Conservation (phyloP, 1,284 basidiomycete genomes). For the Boletellus dicymbophilus region DNA sequence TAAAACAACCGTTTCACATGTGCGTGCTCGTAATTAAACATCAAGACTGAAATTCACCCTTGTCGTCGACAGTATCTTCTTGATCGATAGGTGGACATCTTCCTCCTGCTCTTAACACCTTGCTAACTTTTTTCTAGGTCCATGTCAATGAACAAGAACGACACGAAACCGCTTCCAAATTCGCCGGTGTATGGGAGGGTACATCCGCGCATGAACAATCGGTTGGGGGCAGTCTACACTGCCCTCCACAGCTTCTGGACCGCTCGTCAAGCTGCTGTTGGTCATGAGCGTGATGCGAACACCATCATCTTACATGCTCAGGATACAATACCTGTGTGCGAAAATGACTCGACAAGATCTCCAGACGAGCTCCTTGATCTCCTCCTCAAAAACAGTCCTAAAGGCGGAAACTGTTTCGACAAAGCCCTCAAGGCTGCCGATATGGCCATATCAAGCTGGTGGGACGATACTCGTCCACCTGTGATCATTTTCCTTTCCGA, state of each 20-base stretch:
- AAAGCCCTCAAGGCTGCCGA: slow-evolving; percentile 42
- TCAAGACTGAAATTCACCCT: slow-evolving; percentile 1
- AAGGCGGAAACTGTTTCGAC: slow-evolving; percentile 50
- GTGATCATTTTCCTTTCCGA: slow-evolving; percentile 64
- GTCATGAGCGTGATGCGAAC: slow-evolving; percentile 51
- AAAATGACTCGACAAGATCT: slow-evolving; percentile 47
- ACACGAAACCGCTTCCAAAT: slow-evolving; percentile 41
- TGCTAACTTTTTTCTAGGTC: slow-evolving; percentile 39
- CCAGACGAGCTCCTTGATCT: slow-evolving; percentile 46
- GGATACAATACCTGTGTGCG: slow-evolving; percentile 28
- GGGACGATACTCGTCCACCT: slow-evolving; percentile 55
- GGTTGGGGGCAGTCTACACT: slow-evolving; percentile 59
- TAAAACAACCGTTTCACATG: slow-evolving; percentile 61
- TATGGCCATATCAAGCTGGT: slow-evolving; percentile 42
- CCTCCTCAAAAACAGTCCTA: slow-evolving; percentile 36
- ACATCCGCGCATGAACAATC: slow-evolving; percentile 39
- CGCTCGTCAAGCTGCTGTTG: slow-evolving; percentile 41
- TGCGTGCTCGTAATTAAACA: slow-evolving; percentile 32
- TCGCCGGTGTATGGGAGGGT: slow-evolving; percentile 43
- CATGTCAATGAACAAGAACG: slow-evolving; percentile 45
- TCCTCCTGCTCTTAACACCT: background rate
- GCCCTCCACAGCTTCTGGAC: slow-evolving; percentile 54
- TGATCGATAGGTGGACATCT: slow-evolving; percentile 47
- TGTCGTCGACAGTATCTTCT: slow-evolving; percentile 45
- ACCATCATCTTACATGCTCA: slow-evolving; percentile 53